Base-by-base conservation (phyloP, 129 eudicot genomes). In the Scalesia atractyloides region DNA sequence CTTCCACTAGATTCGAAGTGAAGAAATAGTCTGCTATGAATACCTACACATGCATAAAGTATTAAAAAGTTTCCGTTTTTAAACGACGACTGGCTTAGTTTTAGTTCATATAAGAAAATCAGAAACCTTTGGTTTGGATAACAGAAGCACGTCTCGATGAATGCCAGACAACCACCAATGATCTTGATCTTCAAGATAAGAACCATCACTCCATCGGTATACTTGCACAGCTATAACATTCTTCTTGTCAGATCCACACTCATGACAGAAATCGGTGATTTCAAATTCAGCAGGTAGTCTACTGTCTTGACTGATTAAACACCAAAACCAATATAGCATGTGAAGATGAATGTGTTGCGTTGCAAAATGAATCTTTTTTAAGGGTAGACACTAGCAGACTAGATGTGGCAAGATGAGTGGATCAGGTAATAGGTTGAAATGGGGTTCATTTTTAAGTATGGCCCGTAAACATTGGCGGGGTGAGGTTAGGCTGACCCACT, bases 111-210 rank as follows among this genome's bases (percentile, higher is more conserved):
- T 50, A 53, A 52, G 30, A 78, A 13, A 44, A 44, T 18, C 19
- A 74, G 57, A 69, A 82, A 94, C 98, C 98, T 90, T 85, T 14
- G 97, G 97, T 53, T 94, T 94, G 64, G 98, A 76, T 65, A 94
- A 79, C 77, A 94, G 86, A 78, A 94, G 93, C 80, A 90, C 98
- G 64, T 94, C 97, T 74, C 98, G 90, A 61, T 94, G 98, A 51
- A 94, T 94, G 64, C 98, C 98, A 24, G 98, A 94, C 70, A 94
- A 81, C 98, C 98, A 94, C 97, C 98, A 94, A 71, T 94, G 98
- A 80, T 94, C 98, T 85, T 94, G 98, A 88, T 94, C 98, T 86
- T 94, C 98, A 79, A 94, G 98, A 77, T 90, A 94, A 22, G 98
- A 90, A 33, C 97, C 97, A 78, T 94, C 98, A 71, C 89, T 86